Evolutionary conservation across 192 early-diverging fungal species (phyloP).

Genomic region (Chytriomyces confervae): DNA sequence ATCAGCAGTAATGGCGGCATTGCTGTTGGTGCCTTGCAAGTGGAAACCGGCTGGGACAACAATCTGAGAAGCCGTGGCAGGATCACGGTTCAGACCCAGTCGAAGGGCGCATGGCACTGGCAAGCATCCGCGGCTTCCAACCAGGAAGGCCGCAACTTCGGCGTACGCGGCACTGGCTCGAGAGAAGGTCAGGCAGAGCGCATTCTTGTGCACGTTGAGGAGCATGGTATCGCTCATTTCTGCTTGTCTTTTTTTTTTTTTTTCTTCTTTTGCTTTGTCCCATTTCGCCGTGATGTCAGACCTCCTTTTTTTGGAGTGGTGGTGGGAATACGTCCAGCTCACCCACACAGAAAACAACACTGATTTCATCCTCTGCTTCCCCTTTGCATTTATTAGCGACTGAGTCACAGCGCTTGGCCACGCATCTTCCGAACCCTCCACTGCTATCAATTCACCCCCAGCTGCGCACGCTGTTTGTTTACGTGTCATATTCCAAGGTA

Average conservation of each 20-base stretch:
- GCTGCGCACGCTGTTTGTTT: conserved; percentile 3
- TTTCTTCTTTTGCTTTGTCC: not conserved
- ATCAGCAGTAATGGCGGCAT: not conserved
- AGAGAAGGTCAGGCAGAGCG: conserved; percentile 39
- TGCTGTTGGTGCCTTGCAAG: not conserved
- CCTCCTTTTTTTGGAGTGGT: too few relatives aligned
- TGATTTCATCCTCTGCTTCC: too few relatives aligned
- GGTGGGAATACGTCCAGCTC: too few relatives aligned
- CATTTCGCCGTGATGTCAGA: too few relatives aligned
- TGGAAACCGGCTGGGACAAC: conserved; percentile 33
- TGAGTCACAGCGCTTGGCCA: too few relatives aligned
- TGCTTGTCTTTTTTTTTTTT: conserved; percentile 1
- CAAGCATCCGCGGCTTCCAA: not conserved
- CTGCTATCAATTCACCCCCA: not conserved
- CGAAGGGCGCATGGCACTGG: conserved; percentile 7
- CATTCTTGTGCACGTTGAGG: conserved; percentile 29
- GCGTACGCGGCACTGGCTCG: conserved; percentile 31
- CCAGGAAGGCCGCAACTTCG: conserved; percentile 37
- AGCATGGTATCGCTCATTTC: conserved; percentile 1
- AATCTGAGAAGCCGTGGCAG: conserved; percentile 8
- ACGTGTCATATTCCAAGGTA: not conserved
- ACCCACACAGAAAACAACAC: too few relatives aligned
- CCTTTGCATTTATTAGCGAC: too few relatives aligned
- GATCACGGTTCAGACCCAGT: conserved; percentile 35
- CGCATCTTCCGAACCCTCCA: too few relatives aligned